Conservation (phyloP, 805 yeast species). For the Yarrowia osloensis region DNA sequence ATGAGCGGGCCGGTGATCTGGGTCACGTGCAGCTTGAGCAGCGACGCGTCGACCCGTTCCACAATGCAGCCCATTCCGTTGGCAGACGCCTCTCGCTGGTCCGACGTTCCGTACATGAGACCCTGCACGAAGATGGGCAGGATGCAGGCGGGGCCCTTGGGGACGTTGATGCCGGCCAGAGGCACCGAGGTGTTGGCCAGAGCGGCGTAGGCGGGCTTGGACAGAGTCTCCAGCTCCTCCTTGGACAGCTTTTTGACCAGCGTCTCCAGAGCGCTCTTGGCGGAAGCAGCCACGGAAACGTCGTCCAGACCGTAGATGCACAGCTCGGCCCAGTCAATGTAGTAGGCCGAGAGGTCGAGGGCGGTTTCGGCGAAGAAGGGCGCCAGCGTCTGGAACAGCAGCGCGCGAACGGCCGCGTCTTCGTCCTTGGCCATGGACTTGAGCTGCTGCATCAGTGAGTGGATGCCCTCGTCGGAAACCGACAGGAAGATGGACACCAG, state of each 20-base stretch:
- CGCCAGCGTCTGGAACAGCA: slow-evolving; percentile 65
- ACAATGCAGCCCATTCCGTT: slow-evolving; percentile 85
- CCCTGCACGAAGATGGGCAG: slow-evolving; percentile 94
- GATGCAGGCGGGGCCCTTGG: slow-evolving; percentile 82
- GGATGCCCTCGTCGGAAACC: slow-evolving; percentile 76
- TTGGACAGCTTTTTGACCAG: slow-evolving; percentile 73
- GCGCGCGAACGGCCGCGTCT: slow-evolving; percentile 52
- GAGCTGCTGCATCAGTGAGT: slow-evolving; percentile 80
- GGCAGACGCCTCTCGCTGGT: slow-evolving; percentile 84
- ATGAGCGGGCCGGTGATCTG: slow-evolving; percentile 95
- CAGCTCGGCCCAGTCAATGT: slow-evolving; percentile 71
- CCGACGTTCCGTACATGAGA: slow-evolving; percentile 85
- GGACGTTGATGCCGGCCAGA: slow-evolving; percentile 66
- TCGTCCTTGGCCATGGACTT: slow-evolving; percentile 76
- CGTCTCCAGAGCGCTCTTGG: slow-evolving; percentile 63
- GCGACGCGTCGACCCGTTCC: slow-evolving; percentile 71
- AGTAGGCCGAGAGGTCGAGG: slow-evolving; percentile 68
- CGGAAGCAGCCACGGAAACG: slow-evolving; percentile 60
- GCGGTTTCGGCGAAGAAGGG: slow-evolving; percentile 65
- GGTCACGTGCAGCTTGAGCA: slow-evolving; percentile 83
- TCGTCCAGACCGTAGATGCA: slow-evolving; percentile 76
- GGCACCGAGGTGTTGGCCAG: slow-evolving; percentile 62
- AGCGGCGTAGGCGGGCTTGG: slow-evolving; percentile 77
- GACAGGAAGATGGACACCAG: slow-evolving; percentile 72
- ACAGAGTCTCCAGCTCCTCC: slow-evolving; percentile 72